A percentile compares a stretch with the other conserved stretches of the same genome.
phyloP scores from a whole-genome alignment of 2,329 filamentous ascomycete genomes.

The Sporothrix mexicana region DNA sequence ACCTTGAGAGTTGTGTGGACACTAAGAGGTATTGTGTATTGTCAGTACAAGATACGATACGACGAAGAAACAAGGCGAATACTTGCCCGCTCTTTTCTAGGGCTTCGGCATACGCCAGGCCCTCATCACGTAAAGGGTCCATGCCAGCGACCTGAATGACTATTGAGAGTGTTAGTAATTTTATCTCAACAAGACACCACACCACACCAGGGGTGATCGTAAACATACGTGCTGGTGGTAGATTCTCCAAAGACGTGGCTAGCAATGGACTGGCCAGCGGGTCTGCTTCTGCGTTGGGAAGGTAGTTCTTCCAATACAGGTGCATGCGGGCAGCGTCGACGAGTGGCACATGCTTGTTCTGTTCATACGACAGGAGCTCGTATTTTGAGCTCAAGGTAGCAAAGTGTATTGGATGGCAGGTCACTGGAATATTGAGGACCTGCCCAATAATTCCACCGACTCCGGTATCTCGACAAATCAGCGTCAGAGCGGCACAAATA shows the following conservation, averaged over 20 bases:
- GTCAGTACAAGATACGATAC: background rate
- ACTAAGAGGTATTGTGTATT: background rate
- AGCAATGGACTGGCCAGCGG: conserved; percentile 36
- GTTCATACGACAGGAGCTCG: conserved; percentile 35
- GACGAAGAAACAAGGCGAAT: background rate
- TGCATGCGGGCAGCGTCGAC: conserved; percentile 37
- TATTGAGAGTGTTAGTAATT: background rate
- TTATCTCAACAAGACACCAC: too few relatives aligned
- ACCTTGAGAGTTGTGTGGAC: conserved; percentile 1
- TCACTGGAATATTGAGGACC: conserved; percentile 38
- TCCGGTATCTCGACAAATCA: conserved; percentile 32
- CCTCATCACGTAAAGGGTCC: conserved; percentile 28
- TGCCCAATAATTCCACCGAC: conserved; percentile 36
- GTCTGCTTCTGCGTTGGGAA: conserved; percentile 30
- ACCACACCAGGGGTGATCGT: too few relatives aligned
- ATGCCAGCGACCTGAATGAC: conserved; percentile 30
- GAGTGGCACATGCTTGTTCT: conserved; percentile 36
- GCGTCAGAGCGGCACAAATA: conserved; percentile 33
- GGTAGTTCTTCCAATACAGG: conserved; percentile 38
- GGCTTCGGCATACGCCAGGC: conserved; percentile 23
- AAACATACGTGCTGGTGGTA: conserved; percentile 37
- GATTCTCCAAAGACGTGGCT: conserved; percentile 27
- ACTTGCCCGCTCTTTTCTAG: conserved; percentile 5
- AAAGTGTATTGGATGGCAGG: conserved; percentile 37
- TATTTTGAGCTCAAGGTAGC: conserved; percentile 24